These are phyloP conservation scores for Penicillium soppii DNA, from an alignment of 495 filamentous ascomycete genomes.

Conservation along the genomic window DNA sequence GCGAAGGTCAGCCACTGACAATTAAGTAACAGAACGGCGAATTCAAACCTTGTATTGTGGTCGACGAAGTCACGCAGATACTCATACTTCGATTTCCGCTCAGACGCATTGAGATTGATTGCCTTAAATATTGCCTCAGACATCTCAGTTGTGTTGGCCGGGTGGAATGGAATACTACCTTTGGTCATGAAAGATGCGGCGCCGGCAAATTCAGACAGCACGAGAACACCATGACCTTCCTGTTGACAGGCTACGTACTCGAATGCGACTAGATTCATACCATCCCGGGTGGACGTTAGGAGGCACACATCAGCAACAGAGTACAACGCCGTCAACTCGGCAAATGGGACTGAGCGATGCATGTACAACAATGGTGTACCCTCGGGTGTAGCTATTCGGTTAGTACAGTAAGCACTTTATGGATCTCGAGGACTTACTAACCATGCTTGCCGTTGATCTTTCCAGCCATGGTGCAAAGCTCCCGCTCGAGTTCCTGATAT, in stretches of 20 bases:
- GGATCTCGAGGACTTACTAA: not conserved
- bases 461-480: constrained; percentile 88
- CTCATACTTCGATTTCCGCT: constrained; percentile 71
- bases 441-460: constrained; percentile 77
- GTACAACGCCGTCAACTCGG: constrained; percentile 90
- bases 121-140: constrained; percentile 82
- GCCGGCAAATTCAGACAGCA: constrained; percentile 90
- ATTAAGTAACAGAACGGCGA: not conserved
- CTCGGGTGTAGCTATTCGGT: constrained; percentile 67
- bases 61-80: constrained; percentile 82
- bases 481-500: constrained; percentile 86
- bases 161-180: constrained; percentile 85
- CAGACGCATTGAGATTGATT: constrained; percentile 78
- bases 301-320: constrained; percentile 87
- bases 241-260: constrained; percentile 92
- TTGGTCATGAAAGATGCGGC: constrained; percentile 78
- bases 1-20: constrained; percentile 1
- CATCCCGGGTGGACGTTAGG: constrained; percentile 87
- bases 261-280: constrained; percentile 96
- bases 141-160: constrained; percentile 86
- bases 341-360: constrained; percentile 84
- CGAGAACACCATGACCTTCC: constrained; percentile 80
- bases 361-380: constrained; percentile 94
- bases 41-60: constrained; percentile 75
- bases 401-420: constrained; percentile 1